Conservation (phyloP, 257 asterid species). For the Solanum appendiculatum region DNA sequence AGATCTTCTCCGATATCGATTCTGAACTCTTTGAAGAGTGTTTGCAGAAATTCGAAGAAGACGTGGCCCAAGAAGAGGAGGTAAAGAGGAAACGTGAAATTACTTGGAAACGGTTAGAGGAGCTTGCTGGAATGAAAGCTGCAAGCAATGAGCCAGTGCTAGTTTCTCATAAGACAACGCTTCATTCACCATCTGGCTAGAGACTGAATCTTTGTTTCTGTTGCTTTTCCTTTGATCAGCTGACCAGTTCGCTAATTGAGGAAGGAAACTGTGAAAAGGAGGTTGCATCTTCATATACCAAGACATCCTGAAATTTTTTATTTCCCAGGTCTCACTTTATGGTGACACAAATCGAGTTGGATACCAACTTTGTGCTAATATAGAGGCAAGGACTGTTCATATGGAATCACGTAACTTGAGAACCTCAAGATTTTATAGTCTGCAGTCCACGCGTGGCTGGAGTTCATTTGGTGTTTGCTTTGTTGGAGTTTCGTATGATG, state of each 20-base stretch:
- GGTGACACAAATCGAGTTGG: constrained; percentile 12
- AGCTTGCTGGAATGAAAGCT: constrained; percentile 44
- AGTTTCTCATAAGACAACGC: constrained; percentile 16
- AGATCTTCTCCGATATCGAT: constrained; percentile 56
- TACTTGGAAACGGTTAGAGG: constrained; percentile 63
- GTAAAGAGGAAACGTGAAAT: constrained; percentile 42
- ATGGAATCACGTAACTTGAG: constrained; percentile 27
- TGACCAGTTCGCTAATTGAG: constrained; percentile 19
- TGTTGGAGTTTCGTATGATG: constrained; percentile 28
- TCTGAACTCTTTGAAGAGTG: constrained; percentile 64
- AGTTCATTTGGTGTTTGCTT: constrained; percentile 23
- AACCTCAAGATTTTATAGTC: constrained; percentile 20
- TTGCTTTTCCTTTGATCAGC: constrained; percentile 9
- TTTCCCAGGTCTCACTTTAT: constrained; percentile 19
- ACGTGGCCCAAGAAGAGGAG: constrained; percentile 38
- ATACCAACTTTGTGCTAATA: constrained; percentile 15
- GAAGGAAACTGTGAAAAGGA: constrained; percentile 13
- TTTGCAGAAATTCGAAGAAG: constrained; percentile 43
- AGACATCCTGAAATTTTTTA: constrained; percentile 14
- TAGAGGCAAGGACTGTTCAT: constrained; percentile 35
- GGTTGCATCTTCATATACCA: constrained; percentile 13
- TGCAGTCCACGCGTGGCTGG: constrained; percentile 12
- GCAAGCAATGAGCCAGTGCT: constrained; percentile 31
- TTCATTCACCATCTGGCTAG: constrained; percentile 39
- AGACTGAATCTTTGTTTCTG: not conserved